Percentiles rank a stretch among this genome's conserved stretches.
Evolutionary conservation across 257 asterid species (phyloP).

Genomic region (Fraxinus quadrangulata): DNA sequence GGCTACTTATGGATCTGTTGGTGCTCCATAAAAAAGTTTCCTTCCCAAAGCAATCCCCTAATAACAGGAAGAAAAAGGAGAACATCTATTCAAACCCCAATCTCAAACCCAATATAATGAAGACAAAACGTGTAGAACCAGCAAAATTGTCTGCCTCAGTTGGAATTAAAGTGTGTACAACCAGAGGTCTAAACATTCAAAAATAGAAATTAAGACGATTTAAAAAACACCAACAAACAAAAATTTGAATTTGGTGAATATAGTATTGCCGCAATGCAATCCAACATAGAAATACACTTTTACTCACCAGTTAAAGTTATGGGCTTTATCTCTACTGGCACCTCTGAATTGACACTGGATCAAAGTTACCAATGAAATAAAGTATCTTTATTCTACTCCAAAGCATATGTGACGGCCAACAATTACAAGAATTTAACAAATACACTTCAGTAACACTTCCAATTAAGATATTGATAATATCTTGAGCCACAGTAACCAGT

Average conservation of each 20-base stretch:
- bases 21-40: not conserved
- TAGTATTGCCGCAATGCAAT: not conserved
- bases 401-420: conserved; percentile 29
- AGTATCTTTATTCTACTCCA: conserved; percentile 34
- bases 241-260: not conserved
- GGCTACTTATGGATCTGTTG: not conserved
- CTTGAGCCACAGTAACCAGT: conserved; percentile 43
- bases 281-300: not conserved
- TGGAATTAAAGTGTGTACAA: not conserved
- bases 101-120: not conserved
- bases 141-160: not conserved
- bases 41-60: not conserved
- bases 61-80: not conserved
- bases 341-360: conserved; percentile 37
- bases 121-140: not conserved
- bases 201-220: not conserved
- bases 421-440: conserved; percentile 27
- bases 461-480: conserved; percentile 34
- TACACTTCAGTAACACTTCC: conserved; percentile 29
- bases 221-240: not conserved
- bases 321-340: conserved; percentile 28
- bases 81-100: not conserved
- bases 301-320: conserved; percentile 41
- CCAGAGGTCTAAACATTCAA: not conserved
- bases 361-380: conserved; percentile 33